A percentile compares a stretch with the other conserved stretches of the same genome.
Conservation (phyloP, 2,329 filamentous ascomycete species). For the Penicillium sp. region DNA sequence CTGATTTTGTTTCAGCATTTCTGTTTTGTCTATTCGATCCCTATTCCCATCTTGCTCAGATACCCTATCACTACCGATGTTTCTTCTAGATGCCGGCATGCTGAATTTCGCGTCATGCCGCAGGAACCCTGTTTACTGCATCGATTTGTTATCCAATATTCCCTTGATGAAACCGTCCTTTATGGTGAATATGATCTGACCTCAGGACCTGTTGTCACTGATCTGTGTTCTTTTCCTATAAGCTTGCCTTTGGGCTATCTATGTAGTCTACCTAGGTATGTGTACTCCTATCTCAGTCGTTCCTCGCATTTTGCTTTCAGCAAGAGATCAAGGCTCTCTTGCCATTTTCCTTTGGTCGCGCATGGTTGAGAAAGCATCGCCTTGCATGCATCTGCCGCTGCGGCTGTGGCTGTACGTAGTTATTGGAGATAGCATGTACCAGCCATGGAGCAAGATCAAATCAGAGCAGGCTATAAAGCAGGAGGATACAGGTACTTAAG, state of each 20-base stretch:
- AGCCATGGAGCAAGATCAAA: constrained; percentile 5
- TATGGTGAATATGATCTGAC: constrained; percentile 13
- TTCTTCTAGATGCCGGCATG: constrained; percentile 23
- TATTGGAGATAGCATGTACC: background rate
- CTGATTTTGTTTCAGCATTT: constrained; percentile 16
- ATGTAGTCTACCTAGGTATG: constrained; percentile 6
- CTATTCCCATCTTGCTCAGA: constrained; percentile 30
- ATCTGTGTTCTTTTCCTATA: background rate
- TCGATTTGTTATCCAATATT: constrained; percentile 8
- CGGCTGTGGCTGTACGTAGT: background rate
- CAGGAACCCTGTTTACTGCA: constrained; percentile 13
- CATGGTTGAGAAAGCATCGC: too few relatives aligned
- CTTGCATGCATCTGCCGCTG: too few relatives aligned
- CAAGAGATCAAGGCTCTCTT: constrained; percentile 3
- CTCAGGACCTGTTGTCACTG: constrained; percentile 4
- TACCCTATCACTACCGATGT: constrained; percentile 24
- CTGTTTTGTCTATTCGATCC: constrained; percentile 23
- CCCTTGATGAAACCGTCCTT: constrained; percentile 10
- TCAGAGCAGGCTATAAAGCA: constrained; percentile 2
- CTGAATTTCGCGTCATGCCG: constrained; percentile 12
- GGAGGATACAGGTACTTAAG: constrained; percentile 4
- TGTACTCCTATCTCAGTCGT: constrained; percentile 10
- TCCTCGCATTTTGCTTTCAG: constrained; percentile 4
- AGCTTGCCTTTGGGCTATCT: background rate
- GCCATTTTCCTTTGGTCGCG: too few relatives aligned